Percentiles rank a stretch among this genome's conserved stretches.
phyloP scores from a whole-genome alignment of 2,329 filamentous ascomycete genomes.

The Penicillium griseofulvum region DNA sequence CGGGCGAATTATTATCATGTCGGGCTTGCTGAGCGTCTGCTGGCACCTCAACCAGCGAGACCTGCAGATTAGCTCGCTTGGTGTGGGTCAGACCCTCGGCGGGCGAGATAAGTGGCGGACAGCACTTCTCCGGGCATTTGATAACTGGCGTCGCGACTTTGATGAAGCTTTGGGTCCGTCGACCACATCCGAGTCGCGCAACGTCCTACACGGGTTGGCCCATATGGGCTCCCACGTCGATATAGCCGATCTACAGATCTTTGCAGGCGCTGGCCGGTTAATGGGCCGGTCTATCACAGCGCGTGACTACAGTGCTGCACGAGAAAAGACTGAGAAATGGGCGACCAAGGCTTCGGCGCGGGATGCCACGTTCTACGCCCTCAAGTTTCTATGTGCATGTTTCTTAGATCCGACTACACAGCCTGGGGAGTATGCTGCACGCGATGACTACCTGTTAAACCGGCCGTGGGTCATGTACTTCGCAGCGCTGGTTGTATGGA shows the following conservation, averaged over 20 bases:
- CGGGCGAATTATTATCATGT: constrained; percentile 89
- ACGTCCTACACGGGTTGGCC: constrained; percentile 85
- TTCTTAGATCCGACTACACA: constrained; percentile 58
- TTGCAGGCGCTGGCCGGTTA: constrained; percentile 79
- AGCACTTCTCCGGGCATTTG: constrained; percentile 81
- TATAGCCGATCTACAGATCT: constrained; percentile 96
- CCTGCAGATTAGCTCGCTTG: constrained; percentile 83
- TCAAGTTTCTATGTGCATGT: constrained; percentile 76
- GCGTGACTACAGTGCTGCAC: constrained; percentile 75
- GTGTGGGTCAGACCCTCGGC: constrained; percentile 74
- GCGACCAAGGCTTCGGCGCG: constrained; percentile 82
- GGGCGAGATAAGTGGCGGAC: constrained; percentile 89
- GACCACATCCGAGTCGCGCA: constrained; percentile 77
- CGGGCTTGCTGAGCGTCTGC: constrained; percentile 85
- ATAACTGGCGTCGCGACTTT: constrained; percentile 90
- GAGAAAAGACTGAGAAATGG: constrained; percentile 79
- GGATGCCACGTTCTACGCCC: constrained; percentile 87
- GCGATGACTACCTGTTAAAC: constrained; percentile 86
- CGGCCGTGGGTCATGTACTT: constrained; percentile 96
- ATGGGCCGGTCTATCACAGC: constrained; percentile 81
- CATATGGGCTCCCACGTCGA: constrained; percentile 99
- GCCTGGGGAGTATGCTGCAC: constrained; percentile 65
- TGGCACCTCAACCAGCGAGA: constrained; percentile 99
- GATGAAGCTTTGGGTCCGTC: constrained; percentile 71
- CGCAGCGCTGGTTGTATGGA: constrained; percentile 88